Percentiles rank a stretch among this genome's conserved stretches.
phyloP scores from a whole-genome alignment of 805 yeast genomes.

The Cyberlindnera bimundalis region DNA sequence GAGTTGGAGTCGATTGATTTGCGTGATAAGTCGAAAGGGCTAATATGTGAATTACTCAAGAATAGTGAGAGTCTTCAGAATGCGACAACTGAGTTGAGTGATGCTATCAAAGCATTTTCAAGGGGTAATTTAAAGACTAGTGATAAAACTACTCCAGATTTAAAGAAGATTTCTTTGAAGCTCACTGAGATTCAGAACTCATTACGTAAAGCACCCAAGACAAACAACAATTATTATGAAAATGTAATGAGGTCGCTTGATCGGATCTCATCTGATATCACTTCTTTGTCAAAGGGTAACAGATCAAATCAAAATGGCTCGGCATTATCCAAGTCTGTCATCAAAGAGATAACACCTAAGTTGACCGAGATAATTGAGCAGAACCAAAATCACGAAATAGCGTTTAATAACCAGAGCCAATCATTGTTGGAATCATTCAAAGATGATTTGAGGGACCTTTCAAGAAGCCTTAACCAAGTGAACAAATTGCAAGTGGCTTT shows the following conservation, averaged over 20 bases:
- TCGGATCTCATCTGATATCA: background rate
- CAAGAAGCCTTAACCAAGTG: background rate
- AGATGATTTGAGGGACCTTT: background rate
- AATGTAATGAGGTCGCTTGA: background rate
- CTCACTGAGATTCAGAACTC: background rate
- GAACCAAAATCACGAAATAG: background rate
- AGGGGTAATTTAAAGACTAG: background rate
- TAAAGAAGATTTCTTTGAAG: background rate
- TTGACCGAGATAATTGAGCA: background rate
- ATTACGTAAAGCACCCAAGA: too few relatives aligned
- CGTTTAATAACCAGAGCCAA: background rate
- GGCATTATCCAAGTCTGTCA: background rate
- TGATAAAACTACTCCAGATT: background rate
- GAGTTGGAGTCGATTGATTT: slow-evolving; percentile 47
- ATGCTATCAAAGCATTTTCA: background rate
- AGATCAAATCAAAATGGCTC: background rate
- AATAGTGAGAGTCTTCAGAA: slow-evolving; percentile 11
- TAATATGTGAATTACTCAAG: slow-evolving; percentile 16
- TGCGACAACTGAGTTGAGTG: slow-evolving; percentile 5
- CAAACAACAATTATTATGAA: too few relatives aligned
- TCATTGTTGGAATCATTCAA: background rate
- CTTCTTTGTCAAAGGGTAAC: background rate
- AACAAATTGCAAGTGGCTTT: background rate
- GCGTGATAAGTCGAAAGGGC: slow-evolving; percentile 29
- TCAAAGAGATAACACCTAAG: background rate